A percentile compares a stretch with the other conserved stretches of the same genome.
Evolutionary conservation across 164 flowering plant species (phyloP).

Genomic region (Liriodendron chinense): DNA sequence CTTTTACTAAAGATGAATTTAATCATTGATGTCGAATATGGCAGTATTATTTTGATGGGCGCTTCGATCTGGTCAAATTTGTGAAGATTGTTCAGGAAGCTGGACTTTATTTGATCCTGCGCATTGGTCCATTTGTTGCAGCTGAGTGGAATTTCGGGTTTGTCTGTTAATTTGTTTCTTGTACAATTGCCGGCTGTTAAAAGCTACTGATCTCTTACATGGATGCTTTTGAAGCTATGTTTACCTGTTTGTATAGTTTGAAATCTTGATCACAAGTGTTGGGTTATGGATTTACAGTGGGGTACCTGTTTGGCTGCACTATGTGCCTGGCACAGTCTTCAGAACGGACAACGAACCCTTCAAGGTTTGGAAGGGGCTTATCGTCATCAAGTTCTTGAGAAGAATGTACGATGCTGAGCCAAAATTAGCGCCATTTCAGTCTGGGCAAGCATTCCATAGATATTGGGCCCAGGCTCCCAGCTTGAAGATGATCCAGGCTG

Average conservation of each 20-base stretch:
- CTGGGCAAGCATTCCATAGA: neutral
- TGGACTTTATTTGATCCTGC: conserved; percentile 74
- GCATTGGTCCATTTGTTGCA: conserved; percentile 94
- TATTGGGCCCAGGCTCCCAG: neutral
- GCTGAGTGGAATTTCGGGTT: conserved; percentile 98
- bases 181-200: neutral
- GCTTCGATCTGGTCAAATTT: conserved; percentile 83
- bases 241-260: neutral
- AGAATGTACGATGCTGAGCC: neutral
- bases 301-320: conserved; percentile 96
- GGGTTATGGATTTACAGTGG: conserved; percentile 50
- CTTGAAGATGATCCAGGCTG: neutral
- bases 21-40: conserved; percentile 1
- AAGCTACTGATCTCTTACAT: neutral
- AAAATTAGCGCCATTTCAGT: neutral
- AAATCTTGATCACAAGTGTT: neutral
- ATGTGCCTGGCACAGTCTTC: conserved; percentile 80
- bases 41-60: conserved; percentile 82
- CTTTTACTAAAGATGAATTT: neutral
- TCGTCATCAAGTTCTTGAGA: neutral
- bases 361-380: conserved; percentile 46
- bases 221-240: neutral
- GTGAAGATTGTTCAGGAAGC: conserved; percentile 80
- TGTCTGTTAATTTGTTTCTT: neutral
- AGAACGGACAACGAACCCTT: conserved; percentile 74